Conservation (phyloP, 345 rosid species). For the Aquilaria sinensis region DNA sequence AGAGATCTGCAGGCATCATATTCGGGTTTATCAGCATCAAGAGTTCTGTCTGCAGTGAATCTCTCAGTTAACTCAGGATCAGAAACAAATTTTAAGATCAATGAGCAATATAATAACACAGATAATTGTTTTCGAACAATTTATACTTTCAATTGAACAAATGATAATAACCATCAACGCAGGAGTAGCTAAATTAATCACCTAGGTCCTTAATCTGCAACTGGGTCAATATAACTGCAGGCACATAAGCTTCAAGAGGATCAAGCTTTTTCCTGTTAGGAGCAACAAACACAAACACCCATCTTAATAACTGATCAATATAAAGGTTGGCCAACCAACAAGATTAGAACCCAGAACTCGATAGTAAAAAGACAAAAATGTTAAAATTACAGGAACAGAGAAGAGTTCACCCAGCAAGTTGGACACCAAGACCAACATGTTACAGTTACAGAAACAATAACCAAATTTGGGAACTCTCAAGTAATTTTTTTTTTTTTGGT, state of each 20-base stretch:
- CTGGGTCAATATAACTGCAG: conserved; percentile 71
- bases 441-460: no score
- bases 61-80: no score
- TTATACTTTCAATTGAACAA: no score
- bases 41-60: conserved; percentile 30
- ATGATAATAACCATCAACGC: not conserved
- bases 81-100: no score
- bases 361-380: no score
- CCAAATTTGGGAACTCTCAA: not conserved
- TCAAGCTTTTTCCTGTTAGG: conserved; percentile 70
- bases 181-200: conserved; percentile 12
- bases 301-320: not conserved
- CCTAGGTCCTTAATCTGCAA: conserved; percentile 74
- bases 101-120: no score
- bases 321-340: no score
- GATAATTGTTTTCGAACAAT: no score
- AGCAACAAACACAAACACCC: conserved; percentile 1
- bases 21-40: conserved; percentile 56
- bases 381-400: no score
- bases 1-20: conserved; percentile 46
- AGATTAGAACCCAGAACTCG: no score
- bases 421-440: no score
- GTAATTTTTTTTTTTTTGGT: not conserved
- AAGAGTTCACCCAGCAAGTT: no score
- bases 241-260: conserved; percentile 71